Percentiles rank a stretch among this genome's conserved stretches.
Conservation (phyloP, 2,329 filamentous ascomycete species). For the Epichloe elymi region DNA sequence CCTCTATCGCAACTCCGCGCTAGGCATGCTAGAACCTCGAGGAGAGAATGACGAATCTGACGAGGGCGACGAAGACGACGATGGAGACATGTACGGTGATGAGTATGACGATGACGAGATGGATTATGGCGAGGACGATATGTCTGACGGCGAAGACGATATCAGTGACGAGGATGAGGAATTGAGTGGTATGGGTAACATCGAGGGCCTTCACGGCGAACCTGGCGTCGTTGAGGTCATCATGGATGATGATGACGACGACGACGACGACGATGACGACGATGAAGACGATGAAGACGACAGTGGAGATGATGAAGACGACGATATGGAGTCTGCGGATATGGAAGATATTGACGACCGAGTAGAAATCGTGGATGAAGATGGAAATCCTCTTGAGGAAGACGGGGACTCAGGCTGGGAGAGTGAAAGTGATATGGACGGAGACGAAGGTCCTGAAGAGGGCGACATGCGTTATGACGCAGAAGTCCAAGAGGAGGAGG, state of each 20-base stretch:
- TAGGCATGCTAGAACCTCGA: constrained; percentile 84
- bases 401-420: constrained; percentile 50
- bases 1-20: constrained; percentile 87
- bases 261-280: constrained; percentile 49
- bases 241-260: constrained; percentile 49
- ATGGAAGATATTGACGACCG: constrained; percentile 41
- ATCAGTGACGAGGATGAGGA: constrained; percentile 85
- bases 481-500: constrained; percentile 41
- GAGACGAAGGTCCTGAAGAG: constrained; percentile 37
- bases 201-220: constrained; percentile 59
- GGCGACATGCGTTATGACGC: constrained; percentile 42
- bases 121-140: constrained; percentile 74
- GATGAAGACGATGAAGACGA: constrained; percentile 47
- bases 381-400: constrained; percentile 44
- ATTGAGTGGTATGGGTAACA: constrained; percentile 68
- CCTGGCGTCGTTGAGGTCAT: constrained; percentile 60
- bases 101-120: constrained; percentile 87
- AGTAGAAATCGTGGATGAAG: constrained; percentile 49
- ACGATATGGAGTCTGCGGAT: constrained; percentile 29
- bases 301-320: constrained; percentile 42
- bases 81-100: constrained; percentile 87
- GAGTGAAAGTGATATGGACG: constrained; percentile 44
- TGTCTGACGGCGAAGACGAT: constrained; percentile 71
- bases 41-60: constrained; percentile 73
- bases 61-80: constrained; percentile 57